Base-by-base conservation (phyloP, 768 basidiomycete species). In the Phanerochaete carnosa region DNA sequence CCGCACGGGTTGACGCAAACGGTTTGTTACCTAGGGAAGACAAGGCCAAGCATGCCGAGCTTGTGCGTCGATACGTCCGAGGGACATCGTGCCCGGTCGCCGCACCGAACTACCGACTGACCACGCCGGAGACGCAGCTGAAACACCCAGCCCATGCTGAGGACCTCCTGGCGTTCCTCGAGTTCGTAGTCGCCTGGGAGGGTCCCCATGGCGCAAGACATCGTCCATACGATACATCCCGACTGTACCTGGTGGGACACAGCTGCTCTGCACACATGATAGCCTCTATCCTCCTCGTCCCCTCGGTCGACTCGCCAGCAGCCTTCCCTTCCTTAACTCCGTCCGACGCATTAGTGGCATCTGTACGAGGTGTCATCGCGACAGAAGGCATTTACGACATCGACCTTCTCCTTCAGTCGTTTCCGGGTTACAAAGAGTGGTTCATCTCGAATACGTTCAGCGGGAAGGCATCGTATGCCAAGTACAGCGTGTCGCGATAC, bases 181-280 rank as follows among this genome's bases (percentile, higher is more conserved):
- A 77, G 57, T 89, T 85, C 68, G 66, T 93, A 60, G 63, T 73
- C 53, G 62, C 69, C 2, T 87, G 85, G 83, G 55, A 69, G 11
- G 76, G 77, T 3, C 76, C 80, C 4, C 33, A 64, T 8, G 64
- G 26, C 26, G 23, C 30, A 26, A 62, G 57, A 26, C 55, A 65
- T 30, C 52, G 65, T 35, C 70, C 67, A 32, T 80, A 80, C 56
- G 77, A 82, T 66, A 72, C 77, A 2, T 61, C 66, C 29, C 70
- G 58, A 25, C 69, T 93, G 46, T 80, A 83, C 72, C 76, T 92
- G 45, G 76, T 91, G 26, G 91, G 90, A 13, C 92, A 94, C 72
- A 92, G 90, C 72, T 91, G 89, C 74, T 79, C 87, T 62, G 89
- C 92, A 1, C 92, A 94, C 71, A 93, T 94, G 79, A 74, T 93